Evolutionary conservation across 352 stramenopile genomes (phyloP).

Genomic region (Phytophthora sojae): DNA sequence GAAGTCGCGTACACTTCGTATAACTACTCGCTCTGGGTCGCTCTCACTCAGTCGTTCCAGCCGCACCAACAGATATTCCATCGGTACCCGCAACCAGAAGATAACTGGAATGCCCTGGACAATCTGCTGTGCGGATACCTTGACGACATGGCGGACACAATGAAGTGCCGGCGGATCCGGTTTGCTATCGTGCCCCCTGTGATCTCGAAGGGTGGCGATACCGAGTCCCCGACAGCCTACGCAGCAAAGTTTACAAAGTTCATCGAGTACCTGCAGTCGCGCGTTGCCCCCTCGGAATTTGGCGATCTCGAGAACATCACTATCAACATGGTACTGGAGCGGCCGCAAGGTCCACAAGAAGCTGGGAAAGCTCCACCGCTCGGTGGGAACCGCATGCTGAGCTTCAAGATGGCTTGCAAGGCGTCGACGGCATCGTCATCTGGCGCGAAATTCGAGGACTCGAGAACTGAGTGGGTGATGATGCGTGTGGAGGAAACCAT

Average conservation of each 20-base stretch:
- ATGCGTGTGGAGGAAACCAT: slow-evolving; percentile 72
- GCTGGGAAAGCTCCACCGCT: slow-evolving; percentile 12
- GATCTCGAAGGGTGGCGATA: slow-evolving; percentile 1
- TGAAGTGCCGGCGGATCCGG: slow-evolving; percentile 76
- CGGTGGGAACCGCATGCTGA: slow-evolving; percentile 38
- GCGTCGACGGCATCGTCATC: slow-evolving; percentile 30
- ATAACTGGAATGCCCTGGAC: slow-evolving; percentile 84
- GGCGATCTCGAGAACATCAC: slow-evolving; percentile 57
- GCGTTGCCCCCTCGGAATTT: slow-evolving; percentile 58
- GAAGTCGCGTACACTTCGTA: slow-evolving; percentile 60
- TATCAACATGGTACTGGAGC: slow-evolving; percentile 51
- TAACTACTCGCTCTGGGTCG: slow-evolving; percentile 78
- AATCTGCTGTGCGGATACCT: slow-evolving; percentile 82
- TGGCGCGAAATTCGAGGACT: slow-evolving; percentile 43
- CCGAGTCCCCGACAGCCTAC: slow-evolving; percentile 38
- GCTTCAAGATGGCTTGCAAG: slow-evolving; percentile 60
- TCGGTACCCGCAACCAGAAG: slow-evolving; percentile 69
- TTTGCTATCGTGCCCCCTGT: slow-evolving; percentile 69
- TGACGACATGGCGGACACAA: slow-evolving; percentile 75
- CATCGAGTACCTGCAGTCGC: slow-evolving; percentile 71
- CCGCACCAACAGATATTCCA: slow-evolving; percentile 79
- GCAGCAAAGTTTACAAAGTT: slow-evolving; percentile 66
- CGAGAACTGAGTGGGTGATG: slow-evolving; percentile 78
- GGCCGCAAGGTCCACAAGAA: slow-evolving; percentile 6
- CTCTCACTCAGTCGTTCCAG: slow-evolving; percentile 70